Base-by-base conservation (phyloP, 1,139 yeast genomes). In the Yamadazyma dendronema region DNA sequence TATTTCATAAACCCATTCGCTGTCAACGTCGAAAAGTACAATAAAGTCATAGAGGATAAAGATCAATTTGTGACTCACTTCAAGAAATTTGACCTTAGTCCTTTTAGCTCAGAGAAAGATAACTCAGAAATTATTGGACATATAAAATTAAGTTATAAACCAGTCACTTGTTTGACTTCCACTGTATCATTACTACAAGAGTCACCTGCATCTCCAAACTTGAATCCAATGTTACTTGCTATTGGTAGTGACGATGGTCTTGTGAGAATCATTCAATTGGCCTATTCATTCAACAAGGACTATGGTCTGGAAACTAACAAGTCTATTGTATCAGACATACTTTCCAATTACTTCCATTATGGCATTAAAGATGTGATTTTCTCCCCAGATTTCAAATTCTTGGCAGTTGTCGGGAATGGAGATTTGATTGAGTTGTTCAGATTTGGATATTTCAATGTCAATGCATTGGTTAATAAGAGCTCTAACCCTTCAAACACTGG, bases 241-340 rank as follows among this genome's bases (percentile, higher is more conserved):
- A 56, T 83, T 28, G 79, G 84, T 0, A 65, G 81, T 5, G 84
- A 78, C 46, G 90, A 84, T 53, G 95, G 92, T 1, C 74, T 75
- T 44, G 62, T 82, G 12, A 62, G 84, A 33, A 52, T 84, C 21
- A 59, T 85, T 30, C 84, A 83, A 53, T 55, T 80, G 15, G 43
- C 54, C 14, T 50, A 55, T 10, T 56, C 66, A 6, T 49, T 46
- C 34, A 48, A 48, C 27, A 32, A 33, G 11, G 49, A 51, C 29
- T 57, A 56, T 37, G 62, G 62, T 2, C 61, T 58, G 17, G 59
- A 59, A 10, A 17, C 36, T 11, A 50, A 52, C 31, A 33, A 35
- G 24, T 79, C 78, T 10, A 39, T 65, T 1, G 52, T 83, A 4
- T 65, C 79, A 1, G 94, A 84, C 52, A 64, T 82, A 1, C 57